Base-by-base conservation (phyloP, 208 protist species). In the Acanthamoeba triangularis region DNA sequence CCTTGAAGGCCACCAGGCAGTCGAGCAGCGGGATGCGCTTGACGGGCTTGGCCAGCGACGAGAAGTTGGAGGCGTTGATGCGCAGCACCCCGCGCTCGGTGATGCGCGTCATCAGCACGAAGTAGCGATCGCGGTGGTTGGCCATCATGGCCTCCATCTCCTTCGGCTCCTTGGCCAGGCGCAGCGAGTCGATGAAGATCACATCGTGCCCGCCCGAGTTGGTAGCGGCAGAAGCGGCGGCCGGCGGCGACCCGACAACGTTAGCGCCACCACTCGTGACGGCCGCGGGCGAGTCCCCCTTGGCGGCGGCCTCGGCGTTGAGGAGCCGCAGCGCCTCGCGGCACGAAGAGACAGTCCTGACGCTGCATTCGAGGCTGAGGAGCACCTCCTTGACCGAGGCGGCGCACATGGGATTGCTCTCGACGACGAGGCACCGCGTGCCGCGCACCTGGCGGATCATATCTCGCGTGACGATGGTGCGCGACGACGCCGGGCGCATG, bases 31-130 rank as follows among this genome's bases (percentile, higher is more conserved):
- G 72, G 33, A 82, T 82, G 72, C 72, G 72, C 72, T 82, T 82
- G 72, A 82, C 23, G 41, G 72, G 72, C 72, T 82, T 82, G 72
- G 72, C 72, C 37, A 82, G 35, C 37, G 72, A 82, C 13, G 72
- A 37, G 72, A 82, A 82, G 72, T 82, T 82, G 72, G 72, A 82
- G 18, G 72, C 72, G 72, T 82, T 82, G 72, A 82, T 82, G 37
- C 72, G 30, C 37, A 82, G 33, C 41, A 82, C 72, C 8, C 72
- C 72, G 23, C 72, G 72, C 41, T 82, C 72, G 16, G 41, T 82
- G 72, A 82, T 82, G 37, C 72, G 72, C 33, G 72, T 82, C 72
- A 82, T 37, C 72, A 82, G 72, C 10, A 82, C 72, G 72, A 82
- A 82, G 72, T 82, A 82, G 11, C 37, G n/a, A 20, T 69, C 63